These are phyloP conservation scores for Nemania sp. DNA, from an alignment of 2,329 filamentous ascomycete species.

Conservation along the genomic window DNA sequence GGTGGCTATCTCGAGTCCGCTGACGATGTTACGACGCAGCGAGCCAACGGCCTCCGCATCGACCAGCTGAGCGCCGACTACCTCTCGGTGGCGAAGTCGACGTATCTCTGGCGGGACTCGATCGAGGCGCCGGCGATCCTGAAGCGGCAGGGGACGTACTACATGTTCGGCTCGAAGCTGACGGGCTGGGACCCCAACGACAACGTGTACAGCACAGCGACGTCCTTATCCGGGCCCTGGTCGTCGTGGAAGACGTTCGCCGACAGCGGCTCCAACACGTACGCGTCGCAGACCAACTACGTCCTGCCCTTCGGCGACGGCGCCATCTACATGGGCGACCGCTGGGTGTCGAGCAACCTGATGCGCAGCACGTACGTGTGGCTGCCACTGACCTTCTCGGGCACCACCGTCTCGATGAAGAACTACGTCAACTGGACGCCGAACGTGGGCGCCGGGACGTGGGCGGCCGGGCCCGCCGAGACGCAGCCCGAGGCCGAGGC, in stretches of 20 bases:
- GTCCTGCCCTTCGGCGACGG: conserved; percentile 52
- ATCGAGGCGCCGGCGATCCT: conserved; percentile 67
- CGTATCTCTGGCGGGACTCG: conserved; percentile 57
- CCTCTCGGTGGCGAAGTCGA: conserved; percentile 52
- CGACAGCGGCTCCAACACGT: conserved; percentile 59
- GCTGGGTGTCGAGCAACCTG: conserved; percentile 66
- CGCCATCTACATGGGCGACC: conserved; percentile 68
- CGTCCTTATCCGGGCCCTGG: conserved; percentile 63
- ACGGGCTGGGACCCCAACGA: conserved; percentile 66
- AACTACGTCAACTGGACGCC: conserved; percentile 61
- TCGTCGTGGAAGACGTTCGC: conserved; percentile 64
- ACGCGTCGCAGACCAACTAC: conserved; percentile 63
- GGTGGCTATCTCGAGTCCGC: neutral
- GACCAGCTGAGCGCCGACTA: conserved; percentile 61
- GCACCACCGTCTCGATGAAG: conserved; percentile 54
- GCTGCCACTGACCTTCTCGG: conserved; percentile 61
- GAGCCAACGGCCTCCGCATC: conserved; percentile 62
- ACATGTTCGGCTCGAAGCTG: conserved; percentile 65
- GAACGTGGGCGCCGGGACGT: conserved; percentile 49
- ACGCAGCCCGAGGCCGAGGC: conserved; percentile 57
- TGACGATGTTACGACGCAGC: conserved; percentile 42
- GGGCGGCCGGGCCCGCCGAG: conserved; percentile 50
- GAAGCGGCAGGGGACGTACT: conserved; percentile 64
- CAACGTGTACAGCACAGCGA: conserved; percentile 65
- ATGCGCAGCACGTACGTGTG: conserved; percentile 66